Conservation (phyloP, 345 rosid species). For the Euphorbia lathyris region DNA sequence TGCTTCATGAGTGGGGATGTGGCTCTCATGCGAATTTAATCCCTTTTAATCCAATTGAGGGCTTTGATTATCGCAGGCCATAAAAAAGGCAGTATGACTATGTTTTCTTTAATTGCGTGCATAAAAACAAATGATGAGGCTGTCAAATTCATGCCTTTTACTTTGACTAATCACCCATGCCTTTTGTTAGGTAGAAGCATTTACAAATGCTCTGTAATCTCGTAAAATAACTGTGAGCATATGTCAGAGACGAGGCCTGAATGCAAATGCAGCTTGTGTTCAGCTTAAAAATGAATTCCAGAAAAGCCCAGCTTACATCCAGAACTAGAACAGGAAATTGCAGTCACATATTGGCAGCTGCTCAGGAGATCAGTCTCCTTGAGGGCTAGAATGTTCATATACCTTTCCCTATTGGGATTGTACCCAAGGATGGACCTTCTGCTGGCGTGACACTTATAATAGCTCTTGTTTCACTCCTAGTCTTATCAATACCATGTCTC, state of each 20-base stretch:
- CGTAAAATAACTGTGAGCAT: too few relatives aligned
- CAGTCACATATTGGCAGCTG: slow-evolving; percentile 53
- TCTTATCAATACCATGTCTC: too few relatives aligned
- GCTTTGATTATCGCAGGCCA: slow-evolving; percentile 78
- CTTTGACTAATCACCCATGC: neutral
- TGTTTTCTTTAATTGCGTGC: slow-evolving; percentile 6
- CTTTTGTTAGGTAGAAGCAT: slow-evolving; percentile 57
- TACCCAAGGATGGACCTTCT: slow-evolving; percentile 97
- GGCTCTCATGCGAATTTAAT: slow-evolving; percentile 83
- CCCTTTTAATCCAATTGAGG: slow-evolving; percentile 89
- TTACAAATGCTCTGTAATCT: slow-evolving; percentile 65
- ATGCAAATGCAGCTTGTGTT: slow-evolving; percentile 97
- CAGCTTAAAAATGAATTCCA: slow-evolving; percentile 92
- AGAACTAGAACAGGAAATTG: slow-evolving; percentile 41
- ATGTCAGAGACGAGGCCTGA: slow-evolving; percentile 86
- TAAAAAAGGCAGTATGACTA: slow-evolving; percentile 61
- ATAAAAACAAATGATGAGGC: neutral
- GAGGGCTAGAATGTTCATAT: slow-evolving; percentile 89
- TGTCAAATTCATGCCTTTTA: too few relatives aligned
- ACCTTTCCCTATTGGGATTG: slow-evolving; percentile 98
- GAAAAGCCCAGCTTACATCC: slow-evolving; percentile 50
- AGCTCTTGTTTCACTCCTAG: slow-evolving; percentile 87
- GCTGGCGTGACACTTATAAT: slow-evolving; percentile 98
- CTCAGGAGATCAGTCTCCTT: slow-evolving; percentile 62
- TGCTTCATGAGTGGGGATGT: slow-evolving; percentile 77